Evolutionary conservation across 495 filamentous ascomycete genomes (phyloP).

Genomic region (Penicillium angulare): DNA sequence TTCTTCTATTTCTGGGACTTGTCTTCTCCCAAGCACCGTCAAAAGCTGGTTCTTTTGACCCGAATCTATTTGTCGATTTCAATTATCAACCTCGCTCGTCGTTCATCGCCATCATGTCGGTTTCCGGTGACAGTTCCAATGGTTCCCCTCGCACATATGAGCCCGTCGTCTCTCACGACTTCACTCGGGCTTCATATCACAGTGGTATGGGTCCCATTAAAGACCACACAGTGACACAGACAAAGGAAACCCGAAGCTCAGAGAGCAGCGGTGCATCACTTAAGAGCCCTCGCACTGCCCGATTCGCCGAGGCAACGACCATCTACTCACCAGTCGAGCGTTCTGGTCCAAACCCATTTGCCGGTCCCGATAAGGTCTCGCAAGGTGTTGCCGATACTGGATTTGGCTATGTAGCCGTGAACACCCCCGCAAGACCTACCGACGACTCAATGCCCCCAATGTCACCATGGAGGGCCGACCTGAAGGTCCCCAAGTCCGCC

Average conservation of each 20-base stretch:
- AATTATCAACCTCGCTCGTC: constrained; percentile 3
- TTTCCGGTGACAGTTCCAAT: constrained; percentile 25
- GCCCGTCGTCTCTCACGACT: constrained; percentile 32
- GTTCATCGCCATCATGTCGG: constrained; percentile 31
- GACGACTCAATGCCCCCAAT: constrained; percentile 59
- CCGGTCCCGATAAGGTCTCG: constrained; percentile 54
- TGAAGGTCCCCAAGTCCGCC: constrained; percentile 80
- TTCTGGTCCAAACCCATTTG: constrained; percentile 61
- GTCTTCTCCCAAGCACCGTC: constrained; percentile 3
- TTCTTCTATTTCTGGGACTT: constrained; percentile 1
- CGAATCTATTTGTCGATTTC: constrained; percentile 7
- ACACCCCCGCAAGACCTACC: constrained; percentile 50
- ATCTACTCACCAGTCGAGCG: constrained; percentile 80
- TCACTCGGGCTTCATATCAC: constrained; percentile 31
- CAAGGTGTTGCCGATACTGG: constrained; percentile 75
- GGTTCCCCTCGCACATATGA: constrained; percentile 33
- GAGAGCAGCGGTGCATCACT: constrained; percentile 60
- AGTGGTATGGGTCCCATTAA: constrained; percentile 29
- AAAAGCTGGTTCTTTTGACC: constrained; percentile 42
- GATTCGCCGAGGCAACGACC: constrained; percentile 87
- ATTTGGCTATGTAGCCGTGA: constrained; percentile 80
- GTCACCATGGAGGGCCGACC: constrained; percentile 78
- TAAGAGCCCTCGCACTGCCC: constrained; percentile 75
- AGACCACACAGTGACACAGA: constrained; percentile 18
- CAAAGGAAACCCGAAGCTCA: constrained; percentile 28